Conservation (phyloP, 371 early-diverging fungal genomes). For the Quaeritorhiza haematococci region DNA sequence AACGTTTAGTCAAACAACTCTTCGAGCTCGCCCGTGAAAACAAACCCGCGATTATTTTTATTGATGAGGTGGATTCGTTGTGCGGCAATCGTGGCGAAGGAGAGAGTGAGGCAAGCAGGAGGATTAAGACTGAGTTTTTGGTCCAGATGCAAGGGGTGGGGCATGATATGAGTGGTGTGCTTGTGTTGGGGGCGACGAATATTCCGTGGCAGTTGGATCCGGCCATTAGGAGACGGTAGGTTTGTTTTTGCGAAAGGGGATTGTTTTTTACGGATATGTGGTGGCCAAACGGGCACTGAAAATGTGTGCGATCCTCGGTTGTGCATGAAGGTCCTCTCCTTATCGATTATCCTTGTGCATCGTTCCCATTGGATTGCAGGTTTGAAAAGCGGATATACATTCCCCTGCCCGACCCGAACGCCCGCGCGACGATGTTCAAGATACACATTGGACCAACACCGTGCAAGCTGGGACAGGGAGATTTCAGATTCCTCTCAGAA, state of each 20-base stretch:
- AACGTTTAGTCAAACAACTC: constrained; percentile 86
- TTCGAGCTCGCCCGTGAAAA: constrained; percentile 91
- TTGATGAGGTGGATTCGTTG: constrained; percentile 97
- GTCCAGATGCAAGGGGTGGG: constrained; percentile 99
- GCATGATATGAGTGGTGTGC: constrained; percentile 84
- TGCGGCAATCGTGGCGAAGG: constrained; percentile 93
- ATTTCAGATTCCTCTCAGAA: constrained; percentile 71
- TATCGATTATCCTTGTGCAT: not conserved
- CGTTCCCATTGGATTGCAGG: constrained; percentile 31
- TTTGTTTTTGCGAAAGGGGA: not conserved
- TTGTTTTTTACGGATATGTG: not conserved
- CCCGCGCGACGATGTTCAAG: constrained; percentile 87
- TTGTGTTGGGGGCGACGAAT: constrained; percentile 95
- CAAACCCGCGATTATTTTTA: constrained; percentile 93
- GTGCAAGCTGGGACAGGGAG: constrained; percentile 62
- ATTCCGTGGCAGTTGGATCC: constrained; percentile 94
- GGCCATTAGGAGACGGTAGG: constrained; percentile 84
- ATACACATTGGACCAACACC: constrained; percentile 88
- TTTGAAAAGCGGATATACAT: constrained; percentile 97
- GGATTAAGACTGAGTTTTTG: constrained; percentile 93
- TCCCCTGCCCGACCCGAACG: constrained; percentile 84
- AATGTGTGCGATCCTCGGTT: not conserved
- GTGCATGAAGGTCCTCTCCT: not conserved
- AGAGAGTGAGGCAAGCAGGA: constrained; percentile 88
- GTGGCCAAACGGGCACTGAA: not conserved